Conservation (phyloP, 345 rosid species). For the Euclidium syriacum region DNA sequence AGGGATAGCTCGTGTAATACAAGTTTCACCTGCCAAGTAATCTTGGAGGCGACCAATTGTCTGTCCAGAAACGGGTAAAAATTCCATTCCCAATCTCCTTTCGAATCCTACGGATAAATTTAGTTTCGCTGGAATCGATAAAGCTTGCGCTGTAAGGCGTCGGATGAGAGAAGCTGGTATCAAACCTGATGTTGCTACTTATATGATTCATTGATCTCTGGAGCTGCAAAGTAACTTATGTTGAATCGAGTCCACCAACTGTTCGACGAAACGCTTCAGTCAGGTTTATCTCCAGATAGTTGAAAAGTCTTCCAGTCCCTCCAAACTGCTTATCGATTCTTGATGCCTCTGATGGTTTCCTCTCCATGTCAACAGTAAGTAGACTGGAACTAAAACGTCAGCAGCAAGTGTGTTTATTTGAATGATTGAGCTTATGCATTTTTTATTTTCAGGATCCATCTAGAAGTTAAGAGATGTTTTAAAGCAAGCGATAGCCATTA, state of each 20-base stretch:
- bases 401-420: too few relatives aligned
- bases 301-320: conserved; percentile 92
- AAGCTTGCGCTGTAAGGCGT: conserved; percentile 43
- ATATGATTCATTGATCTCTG: conserved; percentile 63
- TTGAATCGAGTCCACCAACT: conserved; percentile 38
- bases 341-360: conserved; percentile 77
- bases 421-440: neutral
- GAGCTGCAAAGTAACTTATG: conserved; percentile 39
- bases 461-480: conserved; percentile 66
- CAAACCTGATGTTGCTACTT: conserved; percentile 50
- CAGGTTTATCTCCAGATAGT: conserved; percentile 53
- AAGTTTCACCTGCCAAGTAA: too few relatives aligned
- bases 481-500: conserved; percentile 61
- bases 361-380: conserved; percentile 83
- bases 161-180: conserved; percentile 70
- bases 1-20: too few relatives aligned
- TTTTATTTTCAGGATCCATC: conserved; percentile 70
- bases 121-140: conserved; percentile 45
- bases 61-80: too few relatives aligned
- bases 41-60: too few relatives aligned
- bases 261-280: conserved; percentile 72
- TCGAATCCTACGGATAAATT: too few relatives aligned
- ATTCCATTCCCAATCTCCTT: too few relatives aligned
- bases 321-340: conserved; percentile 94
- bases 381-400: too few relatives aligned